These are phyloP conservation scores for Solanum infundibuliforme DNA, from an alignment of 257 asterid genomes.

Conservation along the genomic window DNA sequence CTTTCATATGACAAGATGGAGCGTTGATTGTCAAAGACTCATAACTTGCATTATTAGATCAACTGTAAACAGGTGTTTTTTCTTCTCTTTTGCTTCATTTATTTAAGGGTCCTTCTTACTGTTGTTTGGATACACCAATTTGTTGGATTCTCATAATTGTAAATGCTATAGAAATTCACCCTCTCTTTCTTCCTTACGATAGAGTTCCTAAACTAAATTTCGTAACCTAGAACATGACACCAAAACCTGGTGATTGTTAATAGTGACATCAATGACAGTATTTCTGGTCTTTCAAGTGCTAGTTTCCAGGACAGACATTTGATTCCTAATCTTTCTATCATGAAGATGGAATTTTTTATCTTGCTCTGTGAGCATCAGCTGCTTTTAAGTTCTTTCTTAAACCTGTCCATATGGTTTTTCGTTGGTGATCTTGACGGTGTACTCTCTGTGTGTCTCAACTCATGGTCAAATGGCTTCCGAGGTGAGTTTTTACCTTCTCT, in stretches of 20 bases:
- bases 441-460: background rate
- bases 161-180: conserved; percentile 7
- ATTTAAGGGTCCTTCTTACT: background rate
- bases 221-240: background rate
- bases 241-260: background rate
- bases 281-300: background rate
- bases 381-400: background rate
- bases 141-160: conserved; percentile 6
- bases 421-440: background rate
- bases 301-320: background rate
- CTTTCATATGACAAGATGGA: background rate
- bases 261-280: background rate
- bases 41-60: background rate
- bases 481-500: background rate
- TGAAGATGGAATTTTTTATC: background rate
- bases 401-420: background rate
- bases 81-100: background rate
- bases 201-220: background rate
- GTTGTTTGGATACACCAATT: background rate
- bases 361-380: background rate
- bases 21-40: background rate
- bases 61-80: conserved; percentile 3
- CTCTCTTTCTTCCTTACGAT: background rate
- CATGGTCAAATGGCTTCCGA: background rate
- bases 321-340: background rate